A percentile compares a stretch with the other conserved stretches of the same genome.
These are phyloP conservation scores for Trichophyton equinum DNA, from an alignment of 2,329 filamentous ascomycete genomes.

Conservation along the genomic window DNA sequence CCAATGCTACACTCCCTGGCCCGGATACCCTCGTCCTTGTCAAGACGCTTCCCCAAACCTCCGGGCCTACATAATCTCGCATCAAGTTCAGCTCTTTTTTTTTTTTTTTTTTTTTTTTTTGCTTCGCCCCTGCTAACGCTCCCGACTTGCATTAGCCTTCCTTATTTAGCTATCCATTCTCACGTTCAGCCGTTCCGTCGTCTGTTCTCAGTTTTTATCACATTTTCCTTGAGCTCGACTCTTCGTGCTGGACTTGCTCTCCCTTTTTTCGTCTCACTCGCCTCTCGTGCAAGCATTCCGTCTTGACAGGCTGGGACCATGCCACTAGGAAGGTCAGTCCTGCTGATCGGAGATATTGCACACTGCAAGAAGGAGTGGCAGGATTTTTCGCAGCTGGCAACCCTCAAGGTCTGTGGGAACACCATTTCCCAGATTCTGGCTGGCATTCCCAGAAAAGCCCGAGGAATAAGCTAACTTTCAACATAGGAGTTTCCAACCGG, in stretches of 20 bases:
- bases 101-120: too few species aligned
- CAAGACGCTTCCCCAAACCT: neutral
- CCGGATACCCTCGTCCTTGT: neutral
- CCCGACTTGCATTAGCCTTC: neutral
- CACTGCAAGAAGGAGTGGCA: conserved; percentile 35
- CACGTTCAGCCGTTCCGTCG: neutral
- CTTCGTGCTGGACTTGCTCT: neutral
- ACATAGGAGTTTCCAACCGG: conserved; percentile 42
- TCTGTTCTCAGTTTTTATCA: neutral
- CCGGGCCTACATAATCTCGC: conserved; percentile 2
- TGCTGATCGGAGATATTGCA: conserved; percentile 35
- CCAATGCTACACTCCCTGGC: neutral
- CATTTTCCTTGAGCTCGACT: neutral
- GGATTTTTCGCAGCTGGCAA: conserved; percentile 28
- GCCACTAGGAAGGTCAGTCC: conserved; percentile 28
- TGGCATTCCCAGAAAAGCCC: neutral
- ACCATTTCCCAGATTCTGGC: too few species aligned
- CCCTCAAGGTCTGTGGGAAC: conserved; percentile 26
- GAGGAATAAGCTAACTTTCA: neutral
- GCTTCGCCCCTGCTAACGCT: neutral
- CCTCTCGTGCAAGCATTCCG: neutral
- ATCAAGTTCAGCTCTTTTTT: neutral
- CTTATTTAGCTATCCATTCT: conserved; percentile 3
- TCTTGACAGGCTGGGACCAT: conserved; percentile 8
- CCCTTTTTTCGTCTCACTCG: neutral